Conservation (phyloP, 257 asterid species). For the Solanum verrucosum region DNA sequence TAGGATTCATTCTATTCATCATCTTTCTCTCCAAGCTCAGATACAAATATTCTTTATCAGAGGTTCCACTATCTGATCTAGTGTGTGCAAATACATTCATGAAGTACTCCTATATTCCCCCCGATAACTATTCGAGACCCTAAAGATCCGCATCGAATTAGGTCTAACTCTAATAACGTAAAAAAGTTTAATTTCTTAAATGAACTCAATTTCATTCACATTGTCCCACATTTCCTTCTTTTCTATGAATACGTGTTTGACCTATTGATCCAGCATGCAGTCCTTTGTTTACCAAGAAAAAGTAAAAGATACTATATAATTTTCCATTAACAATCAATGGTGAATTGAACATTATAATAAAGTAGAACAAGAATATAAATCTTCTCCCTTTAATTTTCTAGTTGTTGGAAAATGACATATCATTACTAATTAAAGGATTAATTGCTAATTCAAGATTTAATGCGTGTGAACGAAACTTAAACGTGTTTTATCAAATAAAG, state of each 20-base stretch:
- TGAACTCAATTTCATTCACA: background rate
- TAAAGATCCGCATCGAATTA: background rate
- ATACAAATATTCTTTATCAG: no score
- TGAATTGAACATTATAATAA: background rate
- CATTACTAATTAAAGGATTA: background rate
- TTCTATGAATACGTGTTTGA: background rate
- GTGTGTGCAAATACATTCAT: background rate
- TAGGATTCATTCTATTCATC: background rate
- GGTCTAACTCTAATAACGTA: no score
- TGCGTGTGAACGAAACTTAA: background rate
- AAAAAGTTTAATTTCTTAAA: background rate
- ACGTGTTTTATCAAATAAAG: slow-evolving; percentile 3
- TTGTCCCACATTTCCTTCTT: background rate
- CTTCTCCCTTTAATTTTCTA: background rate
- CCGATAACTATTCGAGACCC: background rate
- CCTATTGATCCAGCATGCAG: background rate
- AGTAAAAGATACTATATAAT: background rate
- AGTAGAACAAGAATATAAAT: background rate
- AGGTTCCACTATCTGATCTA: background rate
- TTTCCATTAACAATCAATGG: background rate
- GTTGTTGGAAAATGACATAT: background rate
- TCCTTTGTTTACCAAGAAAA: background rate
- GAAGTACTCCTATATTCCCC: background rate
- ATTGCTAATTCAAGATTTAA: background rate
- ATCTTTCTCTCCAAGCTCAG: no score